Evolutionary conservation across 352 stramenopile genomes (phyloP), one percentile per base, ranked within the genome.

Genomic region (Phytophthora citrophthora): DNA sequence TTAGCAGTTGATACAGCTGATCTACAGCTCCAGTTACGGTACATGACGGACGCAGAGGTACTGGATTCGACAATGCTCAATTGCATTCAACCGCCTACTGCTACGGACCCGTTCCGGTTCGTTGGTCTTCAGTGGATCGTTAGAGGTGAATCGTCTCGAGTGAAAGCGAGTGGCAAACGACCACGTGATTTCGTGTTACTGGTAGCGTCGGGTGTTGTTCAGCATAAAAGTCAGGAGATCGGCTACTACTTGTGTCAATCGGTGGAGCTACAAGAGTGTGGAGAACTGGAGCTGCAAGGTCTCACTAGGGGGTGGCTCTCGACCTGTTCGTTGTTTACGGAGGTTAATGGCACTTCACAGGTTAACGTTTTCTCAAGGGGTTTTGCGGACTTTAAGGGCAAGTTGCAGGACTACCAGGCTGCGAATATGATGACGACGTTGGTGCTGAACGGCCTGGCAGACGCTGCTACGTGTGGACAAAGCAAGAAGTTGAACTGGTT

Each of bases 401-500:
- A 69, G 43, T 64, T 70, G 54, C 57, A 63, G n/a, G 66, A 70
- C 26, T 61, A 74, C 43, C 64, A 79, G 39, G 58, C 71, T 0
- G 51, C 63, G 0, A 59, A 55, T 29, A 67, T 70, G 51, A 60
- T 74, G 23, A 54, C 60, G 6, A 60, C 24, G 8, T n/a, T 72
- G 12, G 23, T 72, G 54, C 54, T 79, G 5, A 43, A 49, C 12
- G 41, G 53, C 2, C 24, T 74, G 11, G 39, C 58, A 41, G 83
- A 85, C 16, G 62, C 67, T 7, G 74, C 83, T 9, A 64, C 53
- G n/a, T 88, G 80, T 32, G 70, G 78, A 0, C 79, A 89, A 54
- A 84, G 59, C 55, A 83, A 81, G 62, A 91, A 91, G 23, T 60
- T 91, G 26, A 56, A 64, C 38, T 86, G 78, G 70, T 18, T 84